Percentiles rank a stretch among this genome's conserved stretches.
phyloP scores from a whole-genome alignment of 2,329 filamentous ascomycete genomes.

The Colletotrichum eleusines region DNA sequence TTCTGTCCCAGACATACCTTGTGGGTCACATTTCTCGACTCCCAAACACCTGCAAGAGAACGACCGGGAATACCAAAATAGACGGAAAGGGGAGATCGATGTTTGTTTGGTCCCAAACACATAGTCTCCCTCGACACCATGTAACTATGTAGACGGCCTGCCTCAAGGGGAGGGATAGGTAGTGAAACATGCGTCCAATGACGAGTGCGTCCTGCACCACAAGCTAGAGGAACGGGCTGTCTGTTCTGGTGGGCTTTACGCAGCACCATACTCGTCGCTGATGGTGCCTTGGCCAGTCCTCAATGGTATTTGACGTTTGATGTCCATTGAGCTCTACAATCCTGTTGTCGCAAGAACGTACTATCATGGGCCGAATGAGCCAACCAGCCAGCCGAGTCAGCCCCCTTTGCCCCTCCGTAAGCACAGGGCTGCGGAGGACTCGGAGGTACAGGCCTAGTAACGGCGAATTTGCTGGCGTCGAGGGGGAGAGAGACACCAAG shows the following conservation, averaged over 20 bases:
- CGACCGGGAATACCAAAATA: constrained; percentile 22
- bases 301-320: constrained; percentile 2
- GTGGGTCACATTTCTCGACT: constrained; percentile 11
- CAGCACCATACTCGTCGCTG: constrained; percentile 3
- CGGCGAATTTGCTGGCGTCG: not conserved
- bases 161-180: constrained; percentile 8
- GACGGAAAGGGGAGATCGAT: constrained; percentile 24
- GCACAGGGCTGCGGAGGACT: constrained; percentile 35
- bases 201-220: constrained; percentile 21
- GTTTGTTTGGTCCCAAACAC: constrained; percentile 20
- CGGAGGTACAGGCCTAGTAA: too few relatives aligned
- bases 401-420: constrained; percentile 27
- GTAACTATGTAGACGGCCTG: constrained; percentile 27
- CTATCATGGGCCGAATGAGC: constrained; percentile 1
- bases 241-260: not conserved
- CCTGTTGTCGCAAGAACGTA: not conserved
- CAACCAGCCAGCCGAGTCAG: not conserved
- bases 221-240: constrained; percentile 9
- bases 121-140: constrained; percentile 11
- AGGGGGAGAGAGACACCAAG: not conserved
- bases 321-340: not conserved
- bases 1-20: constrained; percentile 20
- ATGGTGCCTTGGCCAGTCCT: not conserved
- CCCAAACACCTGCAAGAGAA: constrained; percentile 17
- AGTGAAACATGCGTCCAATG: constrained; percentile 36